These are phyloP conservation scores for Phtheirospermum japonicum DNA, from an alignment of 257 asterid species.

Conservation along the genomic window DNA sequence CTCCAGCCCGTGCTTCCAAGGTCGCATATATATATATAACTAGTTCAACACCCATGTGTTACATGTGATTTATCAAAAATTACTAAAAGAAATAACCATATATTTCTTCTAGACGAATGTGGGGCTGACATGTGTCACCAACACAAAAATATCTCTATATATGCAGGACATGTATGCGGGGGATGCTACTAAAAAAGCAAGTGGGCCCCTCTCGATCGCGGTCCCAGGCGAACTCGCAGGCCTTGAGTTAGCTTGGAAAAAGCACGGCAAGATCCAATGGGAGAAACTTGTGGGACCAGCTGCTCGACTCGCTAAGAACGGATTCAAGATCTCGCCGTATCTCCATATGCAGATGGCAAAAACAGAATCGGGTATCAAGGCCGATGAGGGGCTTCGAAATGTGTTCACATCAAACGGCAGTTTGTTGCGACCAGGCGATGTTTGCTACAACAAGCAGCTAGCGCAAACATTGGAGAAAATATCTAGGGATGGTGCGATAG, in stretches of 20 bases:
- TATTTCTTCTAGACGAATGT: no score
- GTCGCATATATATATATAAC: no score
- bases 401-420: constrained; percentile 52
- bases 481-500: no score
- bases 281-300: constrained; percentile 56
- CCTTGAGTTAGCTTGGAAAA: constrained; percentile 54
- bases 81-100: no score
- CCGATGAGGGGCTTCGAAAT: constrained; percentile 48
- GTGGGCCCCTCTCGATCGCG: constrained; percentile 57
- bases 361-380: constrained; percentile 40
- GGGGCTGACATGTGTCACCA: no score
- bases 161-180: constrained; percentile 60
- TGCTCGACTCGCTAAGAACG: constrained; percentile 42
- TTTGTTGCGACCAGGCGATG: constrained; percentile 45
- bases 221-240: constrained; percentile 79
- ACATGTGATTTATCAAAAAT: no score
- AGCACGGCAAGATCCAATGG: constrained; percentile 57
- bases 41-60: no score
- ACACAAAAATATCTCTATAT: no score
- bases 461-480: no score
- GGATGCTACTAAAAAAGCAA: constrained; percentile 37
- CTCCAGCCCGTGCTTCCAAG: constrained; percentile 53
- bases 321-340: no score
- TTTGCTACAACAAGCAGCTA: no score
- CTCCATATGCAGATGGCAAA: no score